Evolutionary conservation across 1,139 yeast genomes (phyloP), one percentile per base, ranked within the genome.

Genomic region (Geotrichum citri-aurantii): DNA sequence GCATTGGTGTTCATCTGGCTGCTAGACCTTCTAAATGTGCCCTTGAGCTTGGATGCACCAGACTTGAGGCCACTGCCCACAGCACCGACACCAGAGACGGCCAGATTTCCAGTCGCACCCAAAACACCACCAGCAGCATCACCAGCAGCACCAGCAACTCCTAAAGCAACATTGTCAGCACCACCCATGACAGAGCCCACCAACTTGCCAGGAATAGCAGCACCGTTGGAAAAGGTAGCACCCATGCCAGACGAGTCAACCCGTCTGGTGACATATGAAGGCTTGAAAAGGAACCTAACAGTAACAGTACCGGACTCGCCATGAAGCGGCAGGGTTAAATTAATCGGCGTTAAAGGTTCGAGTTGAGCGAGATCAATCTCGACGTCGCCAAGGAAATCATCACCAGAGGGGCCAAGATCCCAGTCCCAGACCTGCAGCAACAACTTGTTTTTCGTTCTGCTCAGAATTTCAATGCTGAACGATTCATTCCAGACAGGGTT

Each of bases 321-420:
- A 14, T 64, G 68, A 62, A 93, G 77, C 10, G 82, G 80, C 40
- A 87, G 74, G 50, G 80, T 81, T 52, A 81, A 67, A 17, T 82
- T 84, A 12, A 78, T 75, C 14, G 80, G 79, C 52, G 79, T 78
- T 37, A 79, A 76, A 12, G 85, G 81, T 65, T 85, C 85, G 49
- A 93, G 77, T 12, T 84, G 82, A 0, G 81, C 72, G 63, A 93
- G 74, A 19, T 82, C 79, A 60, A 91, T 70, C 29, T 69, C 67
- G n/a, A 85, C 90, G 42, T 75, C 75, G 59, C 98, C 96, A 60
- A 93, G 78, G 62, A 80, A 77, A 72, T 93, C 98, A 71, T 93
- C 95, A 63, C 81, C 83, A 63, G 85, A 89, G 31, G 88, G 84
- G 63, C 96, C 97, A 65, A 92, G 82, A 73, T 93, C 99, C 97